Base-by-base conservation (phyloP, 192 early-diverging fungal genomes). In the Linnemannia elongata region DNA sequence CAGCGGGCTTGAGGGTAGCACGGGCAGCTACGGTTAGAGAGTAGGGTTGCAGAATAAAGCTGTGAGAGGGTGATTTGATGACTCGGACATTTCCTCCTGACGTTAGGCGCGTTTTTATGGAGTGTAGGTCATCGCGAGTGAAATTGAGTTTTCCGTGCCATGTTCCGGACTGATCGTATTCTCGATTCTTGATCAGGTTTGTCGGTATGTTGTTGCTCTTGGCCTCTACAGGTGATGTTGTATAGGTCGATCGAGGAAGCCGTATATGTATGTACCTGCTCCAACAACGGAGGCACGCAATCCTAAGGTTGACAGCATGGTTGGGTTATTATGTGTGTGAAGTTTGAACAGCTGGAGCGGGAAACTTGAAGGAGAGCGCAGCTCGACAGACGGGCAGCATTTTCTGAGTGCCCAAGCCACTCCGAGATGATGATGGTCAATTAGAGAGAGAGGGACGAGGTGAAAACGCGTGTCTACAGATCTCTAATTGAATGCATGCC, bases 261-360 rank as follows among this genome's bases (percentile, higher is more conserved):
- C 6, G 20, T 52, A 7, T 52, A 18, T 33, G 3, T 47, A 38
- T 41, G 12, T 86, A 86, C 84, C 79, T 81, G 83, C 75, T 39
- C 84, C 75, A 42, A 81, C 35, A 13, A 81, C 22, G 63, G 84
- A 81, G 57, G 75, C 74, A 71, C 84, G 84, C 74, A 86, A 78
- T 63, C 84, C 84, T 27, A 86, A n/a, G 63, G 84, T 86, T 22
- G 84, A 86, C 30, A 86, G 78, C 84, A 86, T 86, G 79, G 47
- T 80, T 38, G 71, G 35, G 30, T 41, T 27, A 24, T 39, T 30
- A 45, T 27, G 78, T 72, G 63, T 52, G 36, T 30, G 39, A 69
- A 78, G 72, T 72, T 47, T 60, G 49, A 66, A 66, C 60, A 57
- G 41, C 24, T 30, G 47, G 70, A 60, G 39, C 30, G 63, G n/a